Percentiles rank a stretch among this genome's conserved stretches.
phyloP scores from a whole-genome alignment of 106 monocot genomes.

The Allium sativum region DNA sequence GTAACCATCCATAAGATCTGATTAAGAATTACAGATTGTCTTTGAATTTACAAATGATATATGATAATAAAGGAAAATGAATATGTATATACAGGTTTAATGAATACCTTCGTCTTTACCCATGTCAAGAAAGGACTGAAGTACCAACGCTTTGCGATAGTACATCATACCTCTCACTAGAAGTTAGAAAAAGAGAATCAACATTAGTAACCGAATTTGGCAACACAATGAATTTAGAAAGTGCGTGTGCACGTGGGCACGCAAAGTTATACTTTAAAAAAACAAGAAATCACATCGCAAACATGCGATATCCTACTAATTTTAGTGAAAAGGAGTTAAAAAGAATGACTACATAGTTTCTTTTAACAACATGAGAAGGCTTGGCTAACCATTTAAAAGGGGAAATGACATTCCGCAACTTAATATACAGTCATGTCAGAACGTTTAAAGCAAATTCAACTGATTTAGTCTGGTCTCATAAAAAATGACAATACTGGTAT shows the following conservation, averaged over 20 bases:
- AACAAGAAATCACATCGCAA: no score
- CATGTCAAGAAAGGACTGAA: conserved; percentile 77
- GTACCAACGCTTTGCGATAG: conserved; percentile 52
- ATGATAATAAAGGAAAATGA: neutral
- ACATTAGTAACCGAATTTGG: no score
- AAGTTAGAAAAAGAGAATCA: neutral
- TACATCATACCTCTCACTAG: conserved; percentile 88
- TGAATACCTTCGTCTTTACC: conserved; percentile 26
- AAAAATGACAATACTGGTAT: no score
- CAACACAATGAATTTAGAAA: no score
- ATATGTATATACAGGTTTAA: no score
- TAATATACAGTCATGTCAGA: neutral
- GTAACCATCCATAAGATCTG: conserved; percentile 46
- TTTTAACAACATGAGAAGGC: no score
- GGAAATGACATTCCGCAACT: neutral
- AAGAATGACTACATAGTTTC: neutral
- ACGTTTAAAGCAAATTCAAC: no score
- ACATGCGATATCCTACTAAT: no score
- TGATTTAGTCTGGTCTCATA: no score
- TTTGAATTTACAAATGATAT: neutral
- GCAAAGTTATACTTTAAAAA: no score
- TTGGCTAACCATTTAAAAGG: no score
- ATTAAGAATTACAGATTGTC: neutral
- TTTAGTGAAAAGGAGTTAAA: no score
- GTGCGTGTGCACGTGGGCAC: neutral